Percentiles rank a stretch among this genome's conserved stretches.
phyloP scores from a whole-genome alignment of 2,329 filamentous ascomycete genomes.

The Aspergillus sp. region DNA sequence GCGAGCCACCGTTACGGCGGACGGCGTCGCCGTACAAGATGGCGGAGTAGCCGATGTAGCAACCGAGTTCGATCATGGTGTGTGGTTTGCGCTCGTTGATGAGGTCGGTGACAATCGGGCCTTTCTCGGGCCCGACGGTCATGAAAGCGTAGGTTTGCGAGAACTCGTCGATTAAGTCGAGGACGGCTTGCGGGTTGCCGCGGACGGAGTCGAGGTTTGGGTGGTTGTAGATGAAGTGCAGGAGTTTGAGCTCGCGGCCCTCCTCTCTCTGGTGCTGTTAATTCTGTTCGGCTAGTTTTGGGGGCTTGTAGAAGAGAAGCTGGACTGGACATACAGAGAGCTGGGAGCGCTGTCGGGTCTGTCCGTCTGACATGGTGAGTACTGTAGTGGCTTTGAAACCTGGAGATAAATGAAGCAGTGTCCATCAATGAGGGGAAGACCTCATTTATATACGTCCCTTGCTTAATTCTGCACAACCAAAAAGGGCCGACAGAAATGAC shows the following conservation, averaged over 20 bases:
- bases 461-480: too few species aligned
- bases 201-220: constrained; percentile 63
- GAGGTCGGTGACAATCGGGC: constrained; percentile 66
- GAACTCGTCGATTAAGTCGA: constrained; percentile 71
- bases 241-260: constrained; percentile 70
- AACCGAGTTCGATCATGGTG: constrained; percentile 75
- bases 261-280: constrained; percentile 51
- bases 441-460: background rate
- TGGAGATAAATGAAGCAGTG: background rate
- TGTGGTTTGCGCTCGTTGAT: constrained; percentile 67
- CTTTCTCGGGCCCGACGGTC: constrained; percentile 77
- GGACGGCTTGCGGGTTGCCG: constrained; percentile 62
- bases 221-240: constrained; percentile 67
- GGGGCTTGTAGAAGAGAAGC: background rate
- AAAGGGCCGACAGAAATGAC: background rate
- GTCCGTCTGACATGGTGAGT: background rate
- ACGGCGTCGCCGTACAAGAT: constrained; percentile 71
- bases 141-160: constrained; percentile 69
- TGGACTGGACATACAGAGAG: background rate
- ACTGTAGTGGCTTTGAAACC: background rate
- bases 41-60: constrained; percentile 79
- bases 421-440: background rate
- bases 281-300: background rate
- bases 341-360: too few species aligned
- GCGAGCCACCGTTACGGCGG: constrained; percentile 61